phyloP scores from a whole-genome alignment of 169 alveolate genomes.

The Theileria sp. region DNA sequence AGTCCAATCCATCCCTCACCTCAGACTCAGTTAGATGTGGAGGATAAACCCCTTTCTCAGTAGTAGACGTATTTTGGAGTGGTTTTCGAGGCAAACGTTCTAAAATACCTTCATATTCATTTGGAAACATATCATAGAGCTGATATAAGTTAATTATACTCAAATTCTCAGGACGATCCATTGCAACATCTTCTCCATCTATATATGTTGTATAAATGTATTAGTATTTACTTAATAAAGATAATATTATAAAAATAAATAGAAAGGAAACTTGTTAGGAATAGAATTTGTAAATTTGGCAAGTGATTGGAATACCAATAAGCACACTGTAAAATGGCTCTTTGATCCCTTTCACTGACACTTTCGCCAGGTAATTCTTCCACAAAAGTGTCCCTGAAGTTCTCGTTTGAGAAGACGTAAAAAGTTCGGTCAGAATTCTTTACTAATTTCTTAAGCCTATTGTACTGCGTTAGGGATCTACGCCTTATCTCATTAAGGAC shows the following conservation, averaged over 20 bases:
- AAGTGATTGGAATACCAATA: slow-evolving; percentile 50
- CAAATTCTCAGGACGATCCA: slow-evolving; percentile 4
- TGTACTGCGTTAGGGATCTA: slow-evolving; percentile 42
- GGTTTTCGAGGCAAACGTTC: neutral
- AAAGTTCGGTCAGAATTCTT: slow-evolving; percentile 8
- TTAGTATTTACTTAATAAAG: neutral
- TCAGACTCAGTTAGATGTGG: slow-evolving; percentile 50
- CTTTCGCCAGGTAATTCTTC: slow-evolving; percentile 27
- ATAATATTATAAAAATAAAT: too few species aligned
- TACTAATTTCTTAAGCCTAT: slow-evolving; percentile 43
- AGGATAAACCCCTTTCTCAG: slow-evolving; percentile 34
- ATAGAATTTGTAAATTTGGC: neutral
- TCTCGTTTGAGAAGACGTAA: slow-evolving; percentile 59
- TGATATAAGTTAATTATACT: neutral
- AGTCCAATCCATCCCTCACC: slow-evolving; percentile 74
- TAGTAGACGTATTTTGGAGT: neutral
- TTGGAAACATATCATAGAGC: neutral
- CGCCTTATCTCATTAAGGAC: slow-evolving; percentile 57
- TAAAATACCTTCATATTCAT: neutral
- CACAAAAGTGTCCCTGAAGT: slow-evolving; percentile 36
- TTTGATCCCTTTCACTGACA: slow-evolving; percentile 34
- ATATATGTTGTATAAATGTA: neutral
- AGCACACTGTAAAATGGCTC: slow-evolving; percentile 46
- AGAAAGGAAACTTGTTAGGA: neutral
- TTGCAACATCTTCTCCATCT: slow-evolving; percentile 1